phyloP scores from a whole-genome alignment of 495 filamentous ascomycete species.

The Neurospora sp. region DNA sequence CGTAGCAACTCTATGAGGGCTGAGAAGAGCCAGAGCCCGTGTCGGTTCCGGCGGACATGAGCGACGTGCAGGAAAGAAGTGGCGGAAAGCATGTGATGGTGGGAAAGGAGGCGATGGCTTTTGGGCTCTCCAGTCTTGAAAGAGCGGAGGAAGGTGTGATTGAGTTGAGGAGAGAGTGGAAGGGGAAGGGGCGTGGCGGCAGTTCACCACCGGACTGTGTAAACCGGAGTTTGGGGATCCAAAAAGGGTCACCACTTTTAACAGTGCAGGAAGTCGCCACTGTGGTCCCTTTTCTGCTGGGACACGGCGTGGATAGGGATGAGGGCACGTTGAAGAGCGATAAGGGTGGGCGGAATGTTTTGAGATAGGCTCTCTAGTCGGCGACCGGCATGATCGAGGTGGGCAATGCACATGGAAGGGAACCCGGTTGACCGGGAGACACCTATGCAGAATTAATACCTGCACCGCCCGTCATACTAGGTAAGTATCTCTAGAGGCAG shows the following conservation, averaged over 20 bases:
- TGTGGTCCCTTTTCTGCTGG: background rate
- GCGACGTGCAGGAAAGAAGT: background rate
- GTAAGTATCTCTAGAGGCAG: background rate
- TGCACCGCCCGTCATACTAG: background rate
- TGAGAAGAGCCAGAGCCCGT: background rate
- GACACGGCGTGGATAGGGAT: background rate
- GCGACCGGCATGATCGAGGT: background rate
- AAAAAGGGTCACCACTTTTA: background rate
- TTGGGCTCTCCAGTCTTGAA: background rate
- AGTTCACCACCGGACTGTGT: background rate
- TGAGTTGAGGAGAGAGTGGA: background rate
- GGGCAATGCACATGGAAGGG: background rate
- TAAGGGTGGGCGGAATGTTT: background rate
- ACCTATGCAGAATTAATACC: background rate
- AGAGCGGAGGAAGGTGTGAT: background rate
- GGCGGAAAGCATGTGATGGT: background rate
- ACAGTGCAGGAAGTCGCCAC: background rate
- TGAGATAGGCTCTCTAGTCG: background rate
- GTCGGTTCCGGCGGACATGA: background rate
- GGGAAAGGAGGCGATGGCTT: background rate
- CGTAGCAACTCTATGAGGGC: background rate
- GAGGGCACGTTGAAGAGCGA: background rate
- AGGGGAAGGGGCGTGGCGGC: background rate
- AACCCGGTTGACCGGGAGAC: background rate
- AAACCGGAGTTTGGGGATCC: too few relatives aligned